Base-by-base conservation (phyloP, 768 basidiomycete species). In the Termitomyces sp. region DNA sequence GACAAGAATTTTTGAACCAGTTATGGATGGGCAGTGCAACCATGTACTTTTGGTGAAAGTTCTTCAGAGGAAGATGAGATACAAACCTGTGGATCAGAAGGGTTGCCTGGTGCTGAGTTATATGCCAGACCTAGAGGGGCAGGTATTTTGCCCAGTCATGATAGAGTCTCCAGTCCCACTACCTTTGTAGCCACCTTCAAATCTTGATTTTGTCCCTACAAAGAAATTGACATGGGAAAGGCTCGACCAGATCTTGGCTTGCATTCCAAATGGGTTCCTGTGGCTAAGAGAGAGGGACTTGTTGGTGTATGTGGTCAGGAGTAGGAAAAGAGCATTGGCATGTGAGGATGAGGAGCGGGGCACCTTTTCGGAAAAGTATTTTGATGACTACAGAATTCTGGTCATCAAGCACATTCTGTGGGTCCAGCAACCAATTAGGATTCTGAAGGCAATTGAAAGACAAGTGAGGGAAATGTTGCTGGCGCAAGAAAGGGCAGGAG, bases 351-450 rank as follows among this genome's bases (percentile, higher is more conserved):
- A 32, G 18, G 71, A 78, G 53, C 59, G 67, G 2, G 77, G 77
- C 2, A 69, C 59, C 0, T 76, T 77, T 51, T 65, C 72, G 12
- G 75, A 69, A 58, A n/a, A n/a, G 18, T 42, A 42, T 18, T 76
- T 66, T 42, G 70, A 72, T 4, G 73, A 74, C 60, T 74, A 74
- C 38, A 66, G 70, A 20, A 71, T 76, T n/a, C 71, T 71, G 0
- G 59, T 67, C 5, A 76, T 76, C 4, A 4, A 28, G 4, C 28
- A 28, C 4, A 28, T 28, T 28, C 28, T 4, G 4, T 28, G 28
- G 28, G 58, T 69, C 11, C 55, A 63, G n/a, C 60, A 64, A 3
- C 71, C 72, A 0, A 74, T 75, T 32, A 62, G 53, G 3, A 65
- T 71, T n/a, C 74, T 73, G 0, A 68, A 66, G 28, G 70, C 69